These are phyloP conservation scores for Talaromyces verruculosus DNA, from an alignment of 2,329 filamentous ascomycete genomes.

Conservation along the genomic window DNA sequence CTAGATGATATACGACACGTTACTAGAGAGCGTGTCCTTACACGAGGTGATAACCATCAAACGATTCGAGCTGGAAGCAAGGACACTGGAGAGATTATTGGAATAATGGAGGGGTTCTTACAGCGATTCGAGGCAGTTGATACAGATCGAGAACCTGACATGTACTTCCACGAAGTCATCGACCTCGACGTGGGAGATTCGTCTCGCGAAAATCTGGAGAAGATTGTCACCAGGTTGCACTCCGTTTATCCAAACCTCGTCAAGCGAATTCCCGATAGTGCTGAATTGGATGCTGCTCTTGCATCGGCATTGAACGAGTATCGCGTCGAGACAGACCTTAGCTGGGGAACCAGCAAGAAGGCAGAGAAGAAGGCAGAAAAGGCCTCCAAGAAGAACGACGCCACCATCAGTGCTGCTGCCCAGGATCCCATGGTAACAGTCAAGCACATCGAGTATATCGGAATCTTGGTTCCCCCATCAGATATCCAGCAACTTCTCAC, in stretches of 20 bases:
- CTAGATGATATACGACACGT: slow-evolving; percentile 71
- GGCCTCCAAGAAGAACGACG: slow-evolving; percentile 24
- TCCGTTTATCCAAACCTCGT: slow-evolving; percentile 73
- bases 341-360: slow-evolving; percentile 53
- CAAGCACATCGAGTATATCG: slow-evolving; percentile 66
- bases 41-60: slow-evolving; percentile 93
- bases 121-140: slow-evolving; percentile 78
- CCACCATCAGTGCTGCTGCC: background rate
- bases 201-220: slow-evolving; percentile 86
- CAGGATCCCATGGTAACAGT: slow-evolving; percentile 41
- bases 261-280: slow-evolving; percentile 63
- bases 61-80: slow-evolving; percentile 86
- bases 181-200: slow-evolving; percentile 73
- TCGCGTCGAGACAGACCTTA: slow-evolving; percentile 73
- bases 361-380: slow-evolving; percentile 42
- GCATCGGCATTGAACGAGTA: slow-evolving; percentile 73
- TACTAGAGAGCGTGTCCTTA: slow-evolving; percentile 75
- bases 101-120: slow-evolving; percentile 95
- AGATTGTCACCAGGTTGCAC: slow-evolving; percentile 68
- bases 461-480: slow-evolving; percentile 54
- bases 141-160: slow-evolving; percentile 66
- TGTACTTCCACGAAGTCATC: slow-evolving; percentile 79
- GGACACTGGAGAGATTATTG: slow-evolving; percentile 69
- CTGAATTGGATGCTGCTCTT: slow-evolving; percentile 79
- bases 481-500: slow-evolving; percentile 63